A percentile compares a stretch with the other conserved stretches of the same genome.
phyloP scores from a whole-genome alignment of 495 filamentous ascomycete genomes.

The Penicillium salamii region DNA sequence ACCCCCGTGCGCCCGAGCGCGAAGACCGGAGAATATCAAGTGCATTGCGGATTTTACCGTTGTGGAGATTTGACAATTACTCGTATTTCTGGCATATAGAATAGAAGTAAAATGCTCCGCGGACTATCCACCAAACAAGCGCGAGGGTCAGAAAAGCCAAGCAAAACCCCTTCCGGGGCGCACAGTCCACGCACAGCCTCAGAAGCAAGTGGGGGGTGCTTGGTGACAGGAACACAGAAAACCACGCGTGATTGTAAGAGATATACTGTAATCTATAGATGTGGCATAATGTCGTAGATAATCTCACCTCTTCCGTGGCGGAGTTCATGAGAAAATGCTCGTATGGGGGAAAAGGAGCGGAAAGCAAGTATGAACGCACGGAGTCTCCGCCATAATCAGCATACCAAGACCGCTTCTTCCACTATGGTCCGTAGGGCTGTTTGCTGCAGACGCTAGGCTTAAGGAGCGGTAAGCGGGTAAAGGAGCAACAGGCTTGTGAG shows the following conservation, averaged over 20 bases:
- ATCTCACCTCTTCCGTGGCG: too few species aligned
- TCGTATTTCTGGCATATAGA: background rate
- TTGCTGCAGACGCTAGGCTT: conserved; percentile 1
- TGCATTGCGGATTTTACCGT: background rate
- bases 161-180: conserved; percentile 1
- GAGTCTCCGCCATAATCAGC: background rate
- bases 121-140: background rate
- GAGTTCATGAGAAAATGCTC: background rate
- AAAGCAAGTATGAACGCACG: background rate
- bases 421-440: conserved; percentile 8
- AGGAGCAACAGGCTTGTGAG: background rate
- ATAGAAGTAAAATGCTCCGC: background rate
- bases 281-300: background rate
- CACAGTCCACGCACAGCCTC: conserved; percentile 11
- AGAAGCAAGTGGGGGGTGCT: background rate
- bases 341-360: background rate
- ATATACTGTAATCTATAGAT: too few species aligned
- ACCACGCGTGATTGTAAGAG: too few species aligned
- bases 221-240: background rate
- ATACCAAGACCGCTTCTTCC: conserved; percentile 4
- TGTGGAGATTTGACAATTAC: background rate
- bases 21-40: background rate
- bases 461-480: conserved; percentile 6
- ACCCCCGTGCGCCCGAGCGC: conserved; percentile 4
- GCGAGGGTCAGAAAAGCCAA: background rate